A percentile compares a stretch with the other conserved stretches of the same genome.
Evolutionary conservation across 2,329 filamentous ascomycete genomes (phyloP).

Genomic region (Metarhizium sp.): DNA sequence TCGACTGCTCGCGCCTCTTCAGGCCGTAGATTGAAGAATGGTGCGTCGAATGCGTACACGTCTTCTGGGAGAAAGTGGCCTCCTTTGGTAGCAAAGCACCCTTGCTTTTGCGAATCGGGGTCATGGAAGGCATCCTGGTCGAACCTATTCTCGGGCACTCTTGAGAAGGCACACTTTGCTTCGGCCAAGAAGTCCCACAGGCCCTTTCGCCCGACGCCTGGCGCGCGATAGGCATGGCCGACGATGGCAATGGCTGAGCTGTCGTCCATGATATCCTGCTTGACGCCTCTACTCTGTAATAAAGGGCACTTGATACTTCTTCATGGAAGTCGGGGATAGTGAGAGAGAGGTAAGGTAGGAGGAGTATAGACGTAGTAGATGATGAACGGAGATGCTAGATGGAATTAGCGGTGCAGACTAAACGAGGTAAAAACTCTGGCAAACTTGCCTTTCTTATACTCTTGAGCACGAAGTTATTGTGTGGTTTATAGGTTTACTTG

Average conservation of each 20-base stretch:
- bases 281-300: too few species aligned
- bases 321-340: too few species aligned
- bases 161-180: slow-evolving; percentile 24
- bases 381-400: too few species aligned
- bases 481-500: too few species aligned
- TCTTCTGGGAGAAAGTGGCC: slow-evolving; percentile 29
- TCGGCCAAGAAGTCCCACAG: slow-evolving; percentile 25
- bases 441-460: too few species aligned
- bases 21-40: slow-evolving; percentile 33
- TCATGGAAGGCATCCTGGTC: slow-evolving; percentile 16
- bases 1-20: slow-evolving; percentile 34
- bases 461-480: too few species aligned
- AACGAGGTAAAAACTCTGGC: too few species aligned
- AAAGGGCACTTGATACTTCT: too few species aligned
- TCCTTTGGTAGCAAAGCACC: slow-evolving; percentile 10
- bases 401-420: too few species aligned
- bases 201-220: slow-evolving; percentile 23
- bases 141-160: slow-evolving; percentile 16
- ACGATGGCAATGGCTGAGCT: slow-evolving; percentile 29
- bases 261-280: not conserved
- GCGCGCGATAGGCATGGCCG: slow-evolving; percentile 28
- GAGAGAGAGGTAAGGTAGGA: too few species aligned
- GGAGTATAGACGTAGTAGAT: too few species aligned
- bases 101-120: slow-evolving; percentile 22
- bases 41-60: slow-evolving; percentile 33